These are phyloP conservation scores for Stylonectria norvegica DNA, from an alignment of 2,329 filamentous ascomycete genomes.

Conservation along the genomic window DNA sequence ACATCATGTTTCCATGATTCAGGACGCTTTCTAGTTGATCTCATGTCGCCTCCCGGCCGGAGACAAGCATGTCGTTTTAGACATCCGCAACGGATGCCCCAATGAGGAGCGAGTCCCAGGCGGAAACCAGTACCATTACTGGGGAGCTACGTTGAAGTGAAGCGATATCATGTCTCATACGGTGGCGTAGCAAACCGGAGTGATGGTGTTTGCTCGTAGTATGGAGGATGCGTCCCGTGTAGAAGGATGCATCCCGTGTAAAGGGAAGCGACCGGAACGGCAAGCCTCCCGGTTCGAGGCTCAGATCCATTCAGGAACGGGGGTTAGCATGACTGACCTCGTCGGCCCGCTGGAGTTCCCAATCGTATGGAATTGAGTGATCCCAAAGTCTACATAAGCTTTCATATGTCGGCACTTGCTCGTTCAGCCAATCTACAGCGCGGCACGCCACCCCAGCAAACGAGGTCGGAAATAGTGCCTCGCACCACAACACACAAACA, in stretches of 20 bases:
- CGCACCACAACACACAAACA: slow-evolving; percentile 1
- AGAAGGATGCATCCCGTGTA: too few species aligned
- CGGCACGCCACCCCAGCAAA: slow-evolving; percentile 6
- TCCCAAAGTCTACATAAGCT: not conserved
- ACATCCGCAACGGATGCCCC: not conserved
- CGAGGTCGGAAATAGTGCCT: slow-evolving; percentile 19
- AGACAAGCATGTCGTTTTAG: not conserved
- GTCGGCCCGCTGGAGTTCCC: too few species aligned
- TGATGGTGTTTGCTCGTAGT: slow-evolving; percentile 18
- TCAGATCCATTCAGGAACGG: not conserved
- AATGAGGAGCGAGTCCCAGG: not conserved
- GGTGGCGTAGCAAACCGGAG: slow-evolving; percentile 7
- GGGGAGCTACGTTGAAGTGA: not conserved
- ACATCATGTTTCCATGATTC: not conserved
- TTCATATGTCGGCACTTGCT: too few species aligned
- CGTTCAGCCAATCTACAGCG: not conserved
- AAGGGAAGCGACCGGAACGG: slow-evolving; percentile 14
- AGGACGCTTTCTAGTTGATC: not conserved
- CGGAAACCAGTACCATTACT: not conserved
- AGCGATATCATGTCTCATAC: not conserved
- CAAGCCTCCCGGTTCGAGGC: slow-evolving; percentile 16
- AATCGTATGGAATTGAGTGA: too few species aligned
- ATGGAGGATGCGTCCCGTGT: too few species aligned
- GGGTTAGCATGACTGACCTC: not conserved
- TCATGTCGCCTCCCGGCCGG: not conserved